phyloP scores from a whole-genome alignment of 2,329 filamentous ascomycete species.

The Blastomyces emzantsi region DNA sequence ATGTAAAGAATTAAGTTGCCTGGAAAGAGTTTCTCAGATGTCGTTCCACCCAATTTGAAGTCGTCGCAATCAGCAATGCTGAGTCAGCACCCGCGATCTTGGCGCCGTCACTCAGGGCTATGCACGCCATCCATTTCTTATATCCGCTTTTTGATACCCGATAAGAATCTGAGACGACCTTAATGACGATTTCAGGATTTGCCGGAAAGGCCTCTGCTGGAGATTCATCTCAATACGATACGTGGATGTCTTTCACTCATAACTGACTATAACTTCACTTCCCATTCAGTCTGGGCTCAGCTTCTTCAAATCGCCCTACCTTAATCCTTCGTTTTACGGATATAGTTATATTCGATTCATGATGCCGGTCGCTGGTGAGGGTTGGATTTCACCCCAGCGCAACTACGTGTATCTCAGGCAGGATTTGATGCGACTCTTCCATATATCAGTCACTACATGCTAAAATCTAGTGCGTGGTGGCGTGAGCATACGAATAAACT shows the following conservation, averaged over 20 bases:
- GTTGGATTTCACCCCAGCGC: background rate
- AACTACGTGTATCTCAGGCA: background rate
- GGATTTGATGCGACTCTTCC: background rate
- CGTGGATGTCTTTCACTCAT: background rate
- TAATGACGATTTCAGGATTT: no score
- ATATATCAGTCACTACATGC: no score
- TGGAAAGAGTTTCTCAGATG: background rate
- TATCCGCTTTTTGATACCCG: background rate
- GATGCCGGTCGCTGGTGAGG: background rate
- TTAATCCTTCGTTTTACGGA: no score
- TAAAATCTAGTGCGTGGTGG: no score
- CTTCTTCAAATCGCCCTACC: no score
- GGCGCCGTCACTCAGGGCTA: background rate
- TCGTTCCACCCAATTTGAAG: background rate
- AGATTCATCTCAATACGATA: no score
- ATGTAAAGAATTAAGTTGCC: background rate
- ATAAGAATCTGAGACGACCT: background rate
- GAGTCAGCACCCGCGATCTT: background rate
- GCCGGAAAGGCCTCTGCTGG: no score
- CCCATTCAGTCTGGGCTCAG: background rate
- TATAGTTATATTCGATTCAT: background rate
- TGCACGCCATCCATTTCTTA: no score
- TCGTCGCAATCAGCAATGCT: background rate
- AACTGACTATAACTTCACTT: background rate
- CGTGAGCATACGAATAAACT: background rate